Evolutionary conservation across 2,329 filamentous ascomycete species (phyloP).

Genomic region (Pseudogymnoascus sp.): DNA sequence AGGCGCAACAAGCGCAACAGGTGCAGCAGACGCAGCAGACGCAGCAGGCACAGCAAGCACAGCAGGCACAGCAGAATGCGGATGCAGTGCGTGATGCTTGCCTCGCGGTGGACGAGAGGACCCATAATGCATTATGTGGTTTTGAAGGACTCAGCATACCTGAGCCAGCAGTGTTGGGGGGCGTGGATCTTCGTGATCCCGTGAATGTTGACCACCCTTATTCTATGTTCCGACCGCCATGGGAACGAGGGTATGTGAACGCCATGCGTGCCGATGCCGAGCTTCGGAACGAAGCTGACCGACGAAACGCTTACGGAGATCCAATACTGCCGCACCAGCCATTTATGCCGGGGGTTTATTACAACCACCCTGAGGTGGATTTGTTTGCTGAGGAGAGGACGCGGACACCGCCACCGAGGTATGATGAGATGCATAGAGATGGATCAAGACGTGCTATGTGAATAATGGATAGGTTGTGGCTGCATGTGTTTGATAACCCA

Average conservation of each 20-base stretch:
- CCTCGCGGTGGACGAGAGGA: neutral
- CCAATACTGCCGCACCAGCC: too few relatives aligned
- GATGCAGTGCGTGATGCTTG: neutral
- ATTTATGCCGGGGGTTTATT: too few relatives aligned
- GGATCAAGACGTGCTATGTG: neutral
- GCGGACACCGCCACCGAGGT: neutral
- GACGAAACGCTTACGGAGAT: too few relatives aligned
- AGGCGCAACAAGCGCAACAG: neutral
- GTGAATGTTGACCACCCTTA: neutral
- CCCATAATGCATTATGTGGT: neutral
- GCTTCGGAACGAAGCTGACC: too few relatives aligned
- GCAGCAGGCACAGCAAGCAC: too few relatives aligned
- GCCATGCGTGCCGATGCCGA: too few relatives aligned
- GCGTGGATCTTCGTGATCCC: neutral
- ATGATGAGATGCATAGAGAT: neutral
- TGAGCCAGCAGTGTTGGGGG: neutral
- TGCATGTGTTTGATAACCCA: neutral
- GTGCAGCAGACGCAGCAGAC: too few relatives aligned
- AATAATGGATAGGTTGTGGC: neutral
- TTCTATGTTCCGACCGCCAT: neutral
- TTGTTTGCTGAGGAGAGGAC: neutral
- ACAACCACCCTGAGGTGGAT: neutral
- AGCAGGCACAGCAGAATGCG: neutral
- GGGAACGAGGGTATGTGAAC: too few relatives aligned
- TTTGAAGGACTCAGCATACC: neutral